Conservation (phyloP, 805 yeast genomes). For the Myxozyma kluyveri region DNA sequence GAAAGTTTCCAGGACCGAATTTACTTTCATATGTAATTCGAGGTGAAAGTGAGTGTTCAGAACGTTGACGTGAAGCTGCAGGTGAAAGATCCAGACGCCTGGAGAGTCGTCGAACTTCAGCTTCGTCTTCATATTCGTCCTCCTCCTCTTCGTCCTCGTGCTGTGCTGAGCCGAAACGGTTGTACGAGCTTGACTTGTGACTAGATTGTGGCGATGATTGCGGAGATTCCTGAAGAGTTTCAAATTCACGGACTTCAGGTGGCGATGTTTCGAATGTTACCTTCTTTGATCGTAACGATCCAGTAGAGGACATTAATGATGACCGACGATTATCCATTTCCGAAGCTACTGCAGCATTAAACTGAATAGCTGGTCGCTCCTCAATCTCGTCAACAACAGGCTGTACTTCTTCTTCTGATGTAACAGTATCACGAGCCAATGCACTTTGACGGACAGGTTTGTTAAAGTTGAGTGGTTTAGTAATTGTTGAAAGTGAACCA, state of each 20-base stretch:
- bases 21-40: constrained; percentile 8
- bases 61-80: constrained; percentile 8
- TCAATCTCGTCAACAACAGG: background rate
- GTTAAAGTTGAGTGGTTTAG: constrained; percentile 2
- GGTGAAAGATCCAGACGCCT: background rate
- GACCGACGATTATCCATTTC: constrained; percentile 20
- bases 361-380: background rate
- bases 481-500: constrained; percentile 10
- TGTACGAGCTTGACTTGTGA: background rate
- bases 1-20: constrained; percentile 1
- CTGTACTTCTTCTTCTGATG: background rate
- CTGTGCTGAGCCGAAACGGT: constrained; percentile 1
- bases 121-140: background rate
- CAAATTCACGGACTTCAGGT: constrained; percentile 27
- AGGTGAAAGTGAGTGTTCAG: constrained; percentile 7
- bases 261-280: constrained; percentile 30
- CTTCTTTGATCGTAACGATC: constrained; percentile 24
- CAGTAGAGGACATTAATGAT: constrained; percentile 20
- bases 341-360: background rate
- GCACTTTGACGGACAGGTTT: background rate
- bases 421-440: background rate
- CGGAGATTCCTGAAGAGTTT: constrained; percentile 8
- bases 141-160: background rate
- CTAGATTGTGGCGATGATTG: background rate
- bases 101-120: background rate